Evolutionary conservation across 306 rosid species (phyloP), one percentile per base, ranked within the genome.

Genomic region (Dryas drummondii): DNA sequence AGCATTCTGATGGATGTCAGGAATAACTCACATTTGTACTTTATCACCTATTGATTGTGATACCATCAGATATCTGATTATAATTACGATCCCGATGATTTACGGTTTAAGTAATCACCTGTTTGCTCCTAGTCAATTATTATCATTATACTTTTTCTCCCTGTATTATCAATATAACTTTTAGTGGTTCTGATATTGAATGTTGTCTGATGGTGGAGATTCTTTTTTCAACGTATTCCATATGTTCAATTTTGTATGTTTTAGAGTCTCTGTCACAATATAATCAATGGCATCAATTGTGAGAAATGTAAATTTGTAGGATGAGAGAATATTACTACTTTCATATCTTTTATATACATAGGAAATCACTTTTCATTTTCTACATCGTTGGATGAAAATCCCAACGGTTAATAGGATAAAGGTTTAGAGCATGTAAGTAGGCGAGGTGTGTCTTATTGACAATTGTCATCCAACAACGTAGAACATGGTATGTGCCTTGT

Each of bases 1-100:
- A 61, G 66, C 17, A 61, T 61, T 61, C 5, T 6, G 66, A 61
- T 37, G 66, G 27, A 61, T 61, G 6, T 61, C 46, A 37, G 66
- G 66, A 61, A 19, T 32, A 6, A 61, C 66, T 8, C 22, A 37
- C 66, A 61, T 14, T 37, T 61, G 47, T 61, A 9, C 47, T 26
- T 63, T 45, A 13, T 58, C 27, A 57, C 27, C 67, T 26, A 7
- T 45, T 72, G 11, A 14, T 58, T 51, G 55, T 72, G 32, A 58
- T 57, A 14, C 50, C 15, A 72, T 71, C 22, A 10, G 53, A 4
- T 71, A 19, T 15, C 13, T 53, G 46, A 32, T 17, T 57, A 45
- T 63, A 7, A 72, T 50, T 26, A 72, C 10, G 66, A 72, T 11
- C 12, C 12, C 22, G 0, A 61, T 14, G 46, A 2, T 52, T 2